phyloP scores from a whole-genome alignment of 352 stramenopile species.

The Phytophthora melonis region DNA sequence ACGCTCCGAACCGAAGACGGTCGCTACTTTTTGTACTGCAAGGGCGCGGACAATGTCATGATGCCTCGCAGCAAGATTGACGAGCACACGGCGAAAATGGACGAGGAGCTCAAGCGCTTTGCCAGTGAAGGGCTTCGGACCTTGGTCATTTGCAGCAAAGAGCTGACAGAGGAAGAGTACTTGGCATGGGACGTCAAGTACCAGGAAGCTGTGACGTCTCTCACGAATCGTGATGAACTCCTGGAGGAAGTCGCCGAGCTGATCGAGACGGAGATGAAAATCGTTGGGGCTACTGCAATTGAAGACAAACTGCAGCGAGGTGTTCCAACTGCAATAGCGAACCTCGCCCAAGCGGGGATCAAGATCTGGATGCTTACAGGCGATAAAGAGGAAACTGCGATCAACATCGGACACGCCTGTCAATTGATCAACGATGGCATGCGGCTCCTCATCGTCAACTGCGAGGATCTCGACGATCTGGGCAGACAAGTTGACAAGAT shows the following conservation, averaged over 20 bases:
- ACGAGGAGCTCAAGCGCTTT: slow-evolving; percentile 79
- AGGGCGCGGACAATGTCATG: slow-evolving; percentile 90
- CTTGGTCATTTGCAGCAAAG: slow-evolving; percentile 73
- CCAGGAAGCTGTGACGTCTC: slow-evolving; percentile 65
- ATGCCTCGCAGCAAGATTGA: slow-evolving; percentile 61
- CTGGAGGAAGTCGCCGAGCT: slow-evolving; percentile 65
- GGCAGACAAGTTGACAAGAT: slow-evolving; percentile 61
- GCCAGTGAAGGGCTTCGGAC: slow-evolving; percentile 87
- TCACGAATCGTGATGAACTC: slow-evolving; percentile 63
- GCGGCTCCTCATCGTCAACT: slow-evolving; percentile 62
- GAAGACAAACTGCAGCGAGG: slow-evolving; percentile 94
- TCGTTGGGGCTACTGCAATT: slow-evolving; percentile 92
- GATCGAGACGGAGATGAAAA: slow-evolving; percentile 79
- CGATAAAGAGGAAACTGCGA: slow-evolving; percentile 95
- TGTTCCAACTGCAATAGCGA: slow-evolving; percentile 88
- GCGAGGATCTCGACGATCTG: slow-evolving; percentile 54
- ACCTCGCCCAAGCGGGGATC: slow-evolving; percentile 90
- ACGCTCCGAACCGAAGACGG: slow-evolving; percentile 76
- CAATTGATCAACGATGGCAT: slow-evolving; percentile 77
- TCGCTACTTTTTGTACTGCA: slow-evolving; percentile 71
- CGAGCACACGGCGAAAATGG: slow-evolving; percentile 39
- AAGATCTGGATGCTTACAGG: slow-evolving; percentile 96
- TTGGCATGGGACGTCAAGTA: slow-evolving; percentile 68
- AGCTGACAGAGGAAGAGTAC: slow-evolving; percentile 71
- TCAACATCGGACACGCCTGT: slow-evolving; percentile 92